These are phyloP conservation scores for Pichiaceae sp. DNA, from an alignment of 1,139 yeast genomes.

Conservation along the genomic window DNA sequence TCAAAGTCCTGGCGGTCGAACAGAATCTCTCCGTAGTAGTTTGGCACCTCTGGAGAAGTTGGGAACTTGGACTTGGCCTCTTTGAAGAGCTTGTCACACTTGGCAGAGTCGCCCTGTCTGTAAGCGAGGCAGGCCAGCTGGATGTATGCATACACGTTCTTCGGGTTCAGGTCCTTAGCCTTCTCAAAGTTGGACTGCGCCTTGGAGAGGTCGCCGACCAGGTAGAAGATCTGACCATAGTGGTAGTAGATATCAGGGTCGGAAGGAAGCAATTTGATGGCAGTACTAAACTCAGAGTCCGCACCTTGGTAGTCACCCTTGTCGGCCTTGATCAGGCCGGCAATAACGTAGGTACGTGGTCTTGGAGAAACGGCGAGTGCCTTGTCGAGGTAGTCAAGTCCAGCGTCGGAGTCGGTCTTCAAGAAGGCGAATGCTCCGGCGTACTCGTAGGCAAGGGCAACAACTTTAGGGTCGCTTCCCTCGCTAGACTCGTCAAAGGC, in stretches of 20 bases:
- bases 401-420: conserved; percentile 59
- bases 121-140: conserved; percentile 91
- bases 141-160: conserved; percentile 77
- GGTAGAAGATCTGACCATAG: conserved; percentile 84
- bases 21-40: conserved; percentile 90
- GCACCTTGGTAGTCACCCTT: conserved; percentile 56
- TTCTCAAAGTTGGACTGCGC: conserved; percentile 74
- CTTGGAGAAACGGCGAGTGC: conserved; percentile 68
- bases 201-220: conserved; percentile 63
- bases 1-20: conserved; percentile 70
- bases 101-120: conserved; percentile 58
- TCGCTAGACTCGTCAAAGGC: conserved; percentile 35
- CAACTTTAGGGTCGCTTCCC: conserved; percentile 33
- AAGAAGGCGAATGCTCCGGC: conserved; percentile 77
- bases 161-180: conserved; percentile 66
- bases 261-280: conserved; percentile 59
- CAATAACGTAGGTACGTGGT: conserved; percentile 73
- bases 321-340: conserved; percentile 83
- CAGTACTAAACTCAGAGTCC: conserved; percentile 62
- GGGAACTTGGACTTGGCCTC: conserved; percentile 75
- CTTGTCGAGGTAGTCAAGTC: conserved; percentile 49
- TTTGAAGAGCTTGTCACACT: conserved; percentile 44
- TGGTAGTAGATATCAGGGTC: conserved; percentile 87
- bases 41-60: conserved; percentile 84
- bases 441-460: conserved; percentile 77